Evolutionary conservation across 2,329 filamentous ascomycete species (phyloP), one percentile per base, ranked within the genome.

Genomic region (Hirsutella minnesotensis): DNA sequence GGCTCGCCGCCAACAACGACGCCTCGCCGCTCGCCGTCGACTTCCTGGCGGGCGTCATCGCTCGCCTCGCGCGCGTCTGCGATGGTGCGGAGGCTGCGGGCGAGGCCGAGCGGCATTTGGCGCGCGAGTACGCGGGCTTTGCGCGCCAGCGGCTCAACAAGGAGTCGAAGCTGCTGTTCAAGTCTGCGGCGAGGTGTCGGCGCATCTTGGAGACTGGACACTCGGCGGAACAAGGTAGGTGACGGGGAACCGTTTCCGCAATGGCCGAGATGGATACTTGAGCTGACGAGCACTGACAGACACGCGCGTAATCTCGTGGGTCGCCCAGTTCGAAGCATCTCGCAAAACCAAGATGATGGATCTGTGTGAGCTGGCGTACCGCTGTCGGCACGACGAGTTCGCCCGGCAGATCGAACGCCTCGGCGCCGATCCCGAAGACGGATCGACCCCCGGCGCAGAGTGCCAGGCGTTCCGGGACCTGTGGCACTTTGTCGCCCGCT

Each of bases 401-500:
- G 51, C 51, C 46, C n/a, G 21, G 7, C 47, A 34, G 3, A 34
- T 55, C 8, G 21, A 36, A 29, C 33, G 22, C 8, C 44, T 54
- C 8, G 42, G 44, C 2, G 42, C 43, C 3, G 49, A 51, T 7
- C 43, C 43, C 18, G 40, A 43, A 0, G 44, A 45, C 9, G 37
- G 33, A 19, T 36, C 21, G 0, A 39, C n/a, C 2, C 36, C 41
- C 1, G 18, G 5, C 1, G 22, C 18, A 12, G 13, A 20, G 10
- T 3, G 16, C 47, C 2, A 16, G 18, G 38, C 38, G 3, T 40
- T 40, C 19, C 38, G 38, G 4, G 34, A 39, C 3, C 54, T 63
- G 5, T 53, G 55, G 4, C 71, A 74, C 48, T 56, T 59, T 29
- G 51, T 75, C 8, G 68, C 70, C 3, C 59, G 69, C 1, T 50